These are phyloP conservation scores for Zoysia pacifica DNA, from an alignment of 176 grass and related monocot species.

Conservation along the genomic window DNA sequence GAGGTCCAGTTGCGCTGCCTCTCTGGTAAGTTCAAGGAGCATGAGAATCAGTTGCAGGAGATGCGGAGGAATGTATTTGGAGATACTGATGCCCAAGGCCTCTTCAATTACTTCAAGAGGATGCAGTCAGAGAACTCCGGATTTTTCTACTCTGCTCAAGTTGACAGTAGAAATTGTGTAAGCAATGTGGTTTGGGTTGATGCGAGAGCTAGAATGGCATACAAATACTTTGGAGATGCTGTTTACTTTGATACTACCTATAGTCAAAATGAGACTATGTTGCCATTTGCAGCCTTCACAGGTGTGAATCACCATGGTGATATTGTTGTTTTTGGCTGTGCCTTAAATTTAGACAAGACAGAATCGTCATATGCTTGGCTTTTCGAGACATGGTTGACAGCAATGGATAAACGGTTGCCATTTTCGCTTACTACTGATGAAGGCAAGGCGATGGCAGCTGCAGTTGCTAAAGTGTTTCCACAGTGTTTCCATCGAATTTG, in stretches of 20 bases:
- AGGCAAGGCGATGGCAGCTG: conserved; percentile 59
- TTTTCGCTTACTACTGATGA: conserved; percentile 86
- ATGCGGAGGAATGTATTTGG: conserved; percentile 73
- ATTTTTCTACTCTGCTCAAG: conserved; percentile 75
- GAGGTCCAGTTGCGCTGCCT: conserved; percentile 66
- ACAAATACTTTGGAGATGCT: conserved; percentile 85
- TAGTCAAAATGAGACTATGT: conserved; percentile 72
- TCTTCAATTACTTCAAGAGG: conserved; percentile 70
- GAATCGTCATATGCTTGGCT: conserved; percentile 76
- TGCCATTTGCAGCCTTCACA: conserved; percentile 77
- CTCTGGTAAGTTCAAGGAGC: conserved; percentile 67
- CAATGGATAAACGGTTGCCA: conserved; percentile 65
- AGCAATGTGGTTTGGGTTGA: conserved; percentile 87
- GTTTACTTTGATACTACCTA: conserved; percentile 85
- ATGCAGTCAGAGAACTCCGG: conserved; percentile 78
- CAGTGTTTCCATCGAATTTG: conserved; percentile 84
- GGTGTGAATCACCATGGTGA: conserved; percentile 88
- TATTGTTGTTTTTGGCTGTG: conserved; percentile 80
- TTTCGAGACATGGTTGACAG: conserved; percentile 84
- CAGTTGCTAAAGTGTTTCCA: conserved; percentile 78
- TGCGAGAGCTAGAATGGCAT: conserved; percentile 84
- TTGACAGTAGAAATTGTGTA: conserved; percentile 74
- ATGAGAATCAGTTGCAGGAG: conserved; percentile 65
- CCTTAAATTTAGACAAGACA: conserved; percentile 71
- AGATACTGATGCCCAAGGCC: conserved; percentile 57